These are phyloP conservation scores for Leccinum broughii DNA, from an alignment of 768 basidiomycete species.

Conservation along the genomic window DNA sequence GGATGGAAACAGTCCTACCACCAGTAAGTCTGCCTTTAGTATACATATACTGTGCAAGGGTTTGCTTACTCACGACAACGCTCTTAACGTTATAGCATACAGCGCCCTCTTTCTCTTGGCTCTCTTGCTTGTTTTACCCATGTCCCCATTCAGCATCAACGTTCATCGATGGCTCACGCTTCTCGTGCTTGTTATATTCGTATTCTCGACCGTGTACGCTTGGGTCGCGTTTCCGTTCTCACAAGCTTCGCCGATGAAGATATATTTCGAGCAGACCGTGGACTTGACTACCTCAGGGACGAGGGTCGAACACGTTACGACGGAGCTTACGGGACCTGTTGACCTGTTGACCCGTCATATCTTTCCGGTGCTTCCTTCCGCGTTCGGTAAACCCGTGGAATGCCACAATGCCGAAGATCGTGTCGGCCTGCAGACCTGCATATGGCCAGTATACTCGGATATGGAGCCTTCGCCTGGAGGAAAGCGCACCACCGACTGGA, in stretches of 20 bases:
- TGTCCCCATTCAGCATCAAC: slow-evolving; percentile 64
- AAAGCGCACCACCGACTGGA: not conserved
- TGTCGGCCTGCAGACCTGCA: slow-evolving; percentile 47
- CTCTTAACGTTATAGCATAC: slow-evolving; percentile 46
- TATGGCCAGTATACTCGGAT: slow-evolving; percentile 43
- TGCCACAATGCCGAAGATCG: slow-evolving; percentile 31
- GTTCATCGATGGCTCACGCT: slow-evolving; percentile 41
- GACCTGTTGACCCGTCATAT: slow-evolving; percentile 44
- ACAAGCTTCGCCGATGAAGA: slow-evolving; percentile 57
- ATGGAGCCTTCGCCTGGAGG: slow-evolving; percentile 42
- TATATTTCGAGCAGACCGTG: slow-evolving; percentile 69
- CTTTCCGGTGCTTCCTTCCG: slow-evolving; percentile 53
- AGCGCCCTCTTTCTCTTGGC: slow-evolving; percentile 44
- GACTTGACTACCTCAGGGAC: slow-evolving; percentile 38
- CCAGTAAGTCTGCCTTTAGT: slow-evolving; percentile 41
- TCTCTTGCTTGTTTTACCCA: slow-evolving; percentile 54
- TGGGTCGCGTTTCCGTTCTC: slow-evolving; percentile 64
- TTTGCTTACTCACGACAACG: not conserved
- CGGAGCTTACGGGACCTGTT: slow-evolving; percentile 45
- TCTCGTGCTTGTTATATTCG: slow-evolving; percentile 41
- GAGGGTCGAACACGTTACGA: slow-evolving; percentile 35
- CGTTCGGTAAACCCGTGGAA: slow-evolving; percentile 36
- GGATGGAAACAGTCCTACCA: slow-evolving; percentile 55
- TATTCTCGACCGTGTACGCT: slow-evolving; percentile 44
- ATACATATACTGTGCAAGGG: not conserved